These are phyloP conservation scores for Setaria italica DNA, from an alignment of 202 grass and related monocot genomes.

Conservation along the genomic window DNA sequence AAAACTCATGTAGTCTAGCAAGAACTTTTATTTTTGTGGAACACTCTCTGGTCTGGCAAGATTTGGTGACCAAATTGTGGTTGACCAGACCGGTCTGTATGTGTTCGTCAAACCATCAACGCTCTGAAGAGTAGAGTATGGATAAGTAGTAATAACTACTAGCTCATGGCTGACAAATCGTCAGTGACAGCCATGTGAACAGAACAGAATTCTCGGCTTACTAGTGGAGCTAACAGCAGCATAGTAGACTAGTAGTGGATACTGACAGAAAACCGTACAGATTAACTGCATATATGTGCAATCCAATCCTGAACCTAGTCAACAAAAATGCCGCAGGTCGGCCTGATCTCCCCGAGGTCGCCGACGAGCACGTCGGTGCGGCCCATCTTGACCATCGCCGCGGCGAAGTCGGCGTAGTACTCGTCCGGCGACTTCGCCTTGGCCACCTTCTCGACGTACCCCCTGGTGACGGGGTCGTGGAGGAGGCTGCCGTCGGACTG, in stretches of 20 bases:
- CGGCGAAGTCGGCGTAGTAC: slow-evolving; percentile 71
- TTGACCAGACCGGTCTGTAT: slow-evolving; percentile 27
- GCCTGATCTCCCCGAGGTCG: slow-evolving; percentile 61
- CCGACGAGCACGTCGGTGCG: slow-evolving; percentile 71
- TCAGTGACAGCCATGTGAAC: background rate
- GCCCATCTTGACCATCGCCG: slow-evolving; percentile 85
- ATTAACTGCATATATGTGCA: background rate
- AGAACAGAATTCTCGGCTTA: background rate
- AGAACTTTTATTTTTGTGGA: background rate
- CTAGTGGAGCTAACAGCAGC: too few relatives aligned
- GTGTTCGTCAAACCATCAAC: slow-evolving; percentile 36
- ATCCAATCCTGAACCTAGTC: slow-evolving; percentile 23
- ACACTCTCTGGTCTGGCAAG: background rate
- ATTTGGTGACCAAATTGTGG: slow-evolving; percentile 41
- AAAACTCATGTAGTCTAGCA: background rate
- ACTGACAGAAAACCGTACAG: background rate
- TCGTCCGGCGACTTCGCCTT: slow-evolving; percentile 45
- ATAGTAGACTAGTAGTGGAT: too few relatives aligned
- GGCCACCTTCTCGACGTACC: slow-evolving; percentile 63
- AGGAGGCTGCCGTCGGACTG: slow-evolving; percentile 75
- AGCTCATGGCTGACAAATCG: background rate
- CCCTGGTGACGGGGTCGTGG: slow-evolving; percentile 59
- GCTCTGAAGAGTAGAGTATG: background rate
- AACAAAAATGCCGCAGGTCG: slow-evolving; percentile 58
- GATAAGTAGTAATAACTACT: too few relatives aligned